phyloP scores from a whole-genome alignment of 2,329 filamentous ascomycete species.

The Trichoderma koningiopsis region DNA sequence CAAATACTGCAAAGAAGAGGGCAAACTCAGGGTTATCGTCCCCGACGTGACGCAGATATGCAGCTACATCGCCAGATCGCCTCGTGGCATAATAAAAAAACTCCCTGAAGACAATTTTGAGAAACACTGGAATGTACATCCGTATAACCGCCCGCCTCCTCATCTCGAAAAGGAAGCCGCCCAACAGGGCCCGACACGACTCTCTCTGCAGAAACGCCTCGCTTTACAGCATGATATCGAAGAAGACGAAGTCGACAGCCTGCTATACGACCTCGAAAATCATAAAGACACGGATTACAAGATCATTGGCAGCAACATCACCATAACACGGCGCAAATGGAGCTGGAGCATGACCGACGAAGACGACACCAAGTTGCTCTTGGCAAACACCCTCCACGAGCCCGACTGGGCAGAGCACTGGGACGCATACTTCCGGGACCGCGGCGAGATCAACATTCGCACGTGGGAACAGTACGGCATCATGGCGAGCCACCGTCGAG shows the following conservation, averaged over 20 bases:
- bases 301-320: constrained; percentile 29
- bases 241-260: constrained; percentile 22
- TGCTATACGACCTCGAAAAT: constrained; percentile 18
- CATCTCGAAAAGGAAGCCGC: neutral
- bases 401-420: constrained; percentile 31
- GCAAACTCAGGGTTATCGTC: neutral
- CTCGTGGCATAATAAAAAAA: neutral
- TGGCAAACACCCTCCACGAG: constrained; percentile 30
- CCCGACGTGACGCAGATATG: neutral
- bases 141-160: constrained; percentile 23
- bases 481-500: constrained; percentile 31
- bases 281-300: constrained; percentile 23
- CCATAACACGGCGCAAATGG: constrained; percentile 27
- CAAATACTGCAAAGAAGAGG: neutral
- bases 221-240: constrained; percentile 26
- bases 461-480: constrained; percentile 33
- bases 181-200: neutral
- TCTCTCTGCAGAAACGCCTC: neutral
- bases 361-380: constrained; percentile 29
- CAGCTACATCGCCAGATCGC: too few relatives aligned
- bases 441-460: constrained; percentile 30
- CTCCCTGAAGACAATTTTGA: neutral
- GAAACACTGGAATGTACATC: constrained; percentile 5
- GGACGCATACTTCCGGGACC: constrained; percentile 32
- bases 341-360: constrained; percentile 27